Percentiles rank a stretch among this genome's conserved stretches.
phyloP scores from a whole-genome alignment of 2,329 filamentous ascomycete species.

The Corinectria fuckeliana region DNA sequence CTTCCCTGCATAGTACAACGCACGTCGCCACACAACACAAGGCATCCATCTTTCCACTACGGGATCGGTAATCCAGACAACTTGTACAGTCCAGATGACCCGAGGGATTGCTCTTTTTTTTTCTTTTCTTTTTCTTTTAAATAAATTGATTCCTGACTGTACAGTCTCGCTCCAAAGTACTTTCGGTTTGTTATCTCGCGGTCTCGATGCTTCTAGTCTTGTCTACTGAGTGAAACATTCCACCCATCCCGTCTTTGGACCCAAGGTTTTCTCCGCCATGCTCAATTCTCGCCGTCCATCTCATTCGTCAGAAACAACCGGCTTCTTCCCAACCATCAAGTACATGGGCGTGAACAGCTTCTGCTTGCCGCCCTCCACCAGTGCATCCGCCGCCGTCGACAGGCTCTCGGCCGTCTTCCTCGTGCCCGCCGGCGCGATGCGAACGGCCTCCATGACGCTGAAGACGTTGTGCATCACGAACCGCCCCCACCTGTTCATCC shows the following conservation, averaged over 20 bases:
- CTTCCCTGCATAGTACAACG: too few relatives aligned
- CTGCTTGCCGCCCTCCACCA: slow-evolving; percentile 81
- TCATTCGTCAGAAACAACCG: slow-evolving; percentile 40
- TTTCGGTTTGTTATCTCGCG: not conserved
- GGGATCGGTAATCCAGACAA: not conserved
- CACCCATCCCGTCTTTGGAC: not conserved
- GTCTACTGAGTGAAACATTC: not conserved
- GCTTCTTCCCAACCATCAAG: slow-evolving; percentile 88
- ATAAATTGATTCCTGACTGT: not conserved
- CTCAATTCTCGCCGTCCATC: not conserved
- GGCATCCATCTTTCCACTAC: not conserved
- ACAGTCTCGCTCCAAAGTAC: not conserved
- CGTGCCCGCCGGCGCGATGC: slow-evolving; percentile 77
- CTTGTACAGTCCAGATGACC: not conserved
- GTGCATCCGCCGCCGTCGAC: slow-evolving; percentile 75
- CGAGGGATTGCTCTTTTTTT: too few relatives aligned
- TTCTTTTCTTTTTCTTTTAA: too few relatives aligned
- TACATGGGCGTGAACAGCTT: slow-evolving; percentile 97
- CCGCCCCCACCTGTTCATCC: slow-evolving; percentile 84
- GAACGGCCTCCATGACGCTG: slow-evolving; percentile 71
- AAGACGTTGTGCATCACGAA: slow-evolving; percentile 74
- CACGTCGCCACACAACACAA: not conserved
- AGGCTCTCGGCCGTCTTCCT: slow-evolving; percentile 88
- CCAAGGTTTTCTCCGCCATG: not conserved
- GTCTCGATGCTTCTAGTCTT: not conserved